Evolutionary conservation across 1,284 basidiomycete genomes (phyloP), one percentile per base, ranked within the genome.

Genomic region (Abortiporus biennis): DNA sequence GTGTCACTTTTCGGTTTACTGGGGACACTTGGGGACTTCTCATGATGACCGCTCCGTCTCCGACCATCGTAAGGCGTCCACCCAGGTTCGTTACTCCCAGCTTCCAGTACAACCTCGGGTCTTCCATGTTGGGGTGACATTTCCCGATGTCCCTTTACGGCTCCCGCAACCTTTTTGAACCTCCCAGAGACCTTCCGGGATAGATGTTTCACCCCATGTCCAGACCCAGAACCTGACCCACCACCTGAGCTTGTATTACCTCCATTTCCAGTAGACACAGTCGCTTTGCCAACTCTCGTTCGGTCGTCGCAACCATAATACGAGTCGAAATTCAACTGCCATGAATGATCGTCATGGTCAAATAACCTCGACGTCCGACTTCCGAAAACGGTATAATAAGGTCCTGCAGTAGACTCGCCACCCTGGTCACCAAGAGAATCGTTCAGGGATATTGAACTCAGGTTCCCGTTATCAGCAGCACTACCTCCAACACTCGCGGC

Each of bases 381-480:
- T 0, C 76, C 76, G 46, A 75, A 67, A 4, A 78, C 69, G 1
- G 76, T 76, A 50, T 75, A 75, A 42, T 76, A 77, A 15, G 76
- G 76, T 13, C 52, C 54, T 17, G 39, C 47, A 8, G 45, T 52
- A 37, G 48, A 47, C 22, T 55, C 54, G 13, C 53, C 50, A 20
- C 52, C 53, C 17, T 50, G 50, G 12, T 40, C 37, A 8, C 9
- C 33, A 35, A 25, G 25, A 43, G 29, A 19, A n/a, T n/a, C n/a
- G n/a, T 32, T 36, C 31, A 24, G 15, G 15, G 5, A 15, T n/a
- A 9, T 29, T 40, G 31, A 42, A 20, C 27, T 34, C 15, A 36
- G 15, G 16, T 41, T 2, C 27, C 27, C 31, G 41, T 30, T 20
- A n/a, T 29, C 27, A 25, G 15, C 30, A 1, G 43, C 15, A 5